Evolutionary conservation across 2,329 filamentous ascomycete species (phyloP).

Genomic region (Pseudogymnoascus sp.): DNA sequence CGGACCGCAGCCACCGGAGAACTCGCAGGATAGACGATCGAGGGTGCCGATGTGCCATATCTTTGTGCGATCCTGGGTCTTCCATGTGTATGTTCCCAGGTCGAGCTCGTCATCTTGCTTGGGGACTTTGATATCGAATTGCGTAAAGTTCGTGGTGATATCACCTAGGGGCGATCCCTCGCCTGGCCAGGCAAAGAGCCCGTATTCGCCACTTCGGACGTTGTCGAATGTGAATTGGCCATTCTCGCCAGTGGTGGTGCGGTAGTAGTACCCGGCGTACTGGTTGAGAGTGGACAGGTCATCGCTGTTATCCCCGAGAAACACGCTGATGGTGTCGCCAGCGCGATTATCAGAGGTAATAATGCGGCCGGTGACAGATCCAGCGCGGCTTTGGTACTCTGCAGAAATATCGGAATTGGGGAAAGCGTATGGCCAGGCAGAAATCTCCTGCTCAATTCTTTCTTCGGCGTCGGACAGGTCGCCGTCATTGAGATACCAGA

Average conservation of each 20-base stretch:
- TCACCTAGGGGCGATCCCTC: constrained; percentile 34
- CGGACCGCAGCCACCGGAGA: constrained; percentile 35
- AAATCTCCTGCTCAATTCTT: constrained; percentile 33
- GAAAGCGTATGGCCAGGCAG: constrained; percentile 43
- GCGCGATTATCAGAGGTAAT: constrained; percentile 39
- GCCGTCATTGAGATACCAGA: constrained; percentile 41
- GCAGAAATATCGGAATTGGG: constrained; percentile 26
- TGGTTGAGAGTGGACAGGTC: constrained; percentile 39
- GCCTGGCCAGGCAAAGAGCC: constrained; percentile 42
- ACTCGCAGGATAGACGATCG: constrained; percentile 38
- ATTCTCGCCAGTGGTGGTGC: constrained; percentile 34
- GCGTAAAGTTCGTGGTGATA: constrained; percentile 37
- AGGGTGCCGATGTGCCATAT: constrained; percentile 44
- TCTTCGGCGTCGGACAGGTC: constrained; percentile 35
- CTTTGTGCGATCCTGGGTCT: constrained; percentile 29
- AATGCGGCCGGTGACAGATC: constrained; percentile 36
- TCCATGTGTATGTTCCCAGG: constrained; percentile 35
- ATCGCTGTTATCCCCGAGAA: constrained; percentile 40
- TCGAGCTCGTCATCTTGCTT: constrained; percentile 29
- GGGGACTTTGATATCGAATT: constrained; percentile 33
- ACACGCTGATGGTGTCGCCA: constrained; percentile 35
- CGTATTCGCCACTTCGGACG: constrained; percentile 38
- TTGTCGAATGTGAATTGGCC: constrained; percentile 37
- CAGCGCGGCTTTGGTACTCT: constrained; percentile 37
- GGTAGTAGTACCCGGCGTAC: constrained; percentile 42